Conservation (phyloP, 345 rosid species). For the Excoecaria cochinchinensis region DNA sequence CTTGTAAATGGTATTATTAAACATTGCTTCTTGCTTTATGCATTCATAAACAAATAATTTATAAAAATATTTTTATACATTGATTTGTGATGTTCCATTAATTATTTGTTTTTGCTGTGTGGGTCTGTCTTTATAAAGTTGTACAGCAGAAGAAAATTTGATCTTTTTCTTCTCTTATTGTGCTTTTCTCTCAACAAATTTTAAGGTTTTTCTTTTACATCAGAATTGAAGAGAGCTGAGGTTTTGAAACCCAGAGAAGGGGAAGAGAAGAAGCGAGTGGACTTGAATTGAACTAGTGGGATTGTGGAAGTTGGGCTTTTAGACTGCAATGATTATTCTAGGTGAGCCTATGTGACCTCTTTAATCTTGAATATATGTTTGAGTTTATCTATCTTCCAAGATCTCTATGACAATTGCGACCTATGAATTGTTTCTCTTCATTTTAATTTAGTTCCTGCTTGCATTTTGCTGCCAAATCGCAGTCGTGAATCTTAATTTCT, state of each 20-base stretch:
- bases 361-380: background rate
- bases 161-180: background rate
- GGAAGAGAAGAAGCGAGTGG: background rate
- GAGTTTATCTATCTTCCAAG: constrained; percentile 1
- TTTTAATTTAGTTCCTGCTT: background rate
- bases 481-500: background rate
- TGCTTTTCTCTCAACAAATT: constrained; percentile 6
- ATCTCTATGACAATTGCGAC: background rate
- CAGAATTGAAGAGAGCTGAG: background rate
- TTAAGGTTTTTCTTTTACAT: background rate
- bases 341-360: constrained; percentile 4
- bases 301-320: background rate
- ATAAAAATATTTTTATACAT: background rate
- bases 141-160: constrained; percentile 8
- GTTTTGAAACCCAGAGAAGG: background rate
- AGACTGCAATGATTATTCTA: background rate
- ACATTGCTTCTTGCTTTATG: constrained; percentile 21
- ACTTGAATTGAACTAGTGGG: constrained; percentile 5
- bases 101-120: constrained; percentile 18
- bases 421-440: background rate
- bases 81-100: constrained; percentile 10
- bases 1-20: constrained; percentile 16
- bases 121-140: constrained; percentile 23
- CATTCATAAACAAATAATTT: constrained; percentile 4
- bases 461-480: background rate